phyloP scores from a whole-genome alignment of 306 rosid species.

The Mimosa bimucronata region DNA sequence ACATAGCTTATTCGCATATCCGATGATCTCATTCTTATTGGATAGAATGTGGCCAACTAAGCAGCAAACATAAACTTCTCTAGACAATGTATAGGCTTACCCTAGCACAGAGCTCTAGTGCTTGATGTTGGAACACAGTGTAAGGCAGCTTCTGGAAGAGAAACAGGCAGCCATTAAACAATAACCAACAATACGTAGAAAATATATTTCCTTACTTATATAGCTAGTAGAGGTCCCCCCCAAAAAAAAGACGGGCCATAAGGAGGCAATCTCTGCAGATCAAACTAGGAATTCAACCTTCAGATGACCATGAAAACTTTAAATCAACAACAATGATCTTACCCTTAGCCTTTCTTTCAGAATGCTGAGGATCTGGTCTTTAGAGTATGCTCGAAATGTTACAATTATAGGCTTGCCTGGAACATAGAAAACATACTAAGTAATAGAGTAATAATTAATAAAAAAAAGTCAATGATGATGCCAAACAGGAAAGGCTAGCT shows the following conservation, averaged over 20 bases:
- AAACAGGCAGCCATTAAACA: constrained; percentile 25
- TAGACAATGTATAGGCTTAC: constrained; percentile 52
- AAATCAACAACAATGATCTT: constrained; percentile 41
- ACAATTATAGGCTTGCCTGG: constrained; percentile 82
- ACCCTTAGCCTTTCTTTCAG: constrained; percentile 78
- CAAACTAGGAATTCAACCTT: background rate
- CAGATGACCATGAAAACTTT: background rate
- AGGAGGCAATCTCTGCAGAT: background rate
- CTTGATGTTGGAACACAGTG: constrained; percentile 71
- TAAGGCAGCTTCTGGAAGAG: constrained; percentile 67
- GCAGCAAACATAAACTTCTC: background rate
- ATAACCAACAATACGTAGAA: constrained; percentile 32
- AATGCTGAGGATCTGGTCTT: constrained; percentile 83
- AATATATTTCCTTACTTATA: background rate
- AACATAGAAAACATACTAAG: constrained; percentile 24
- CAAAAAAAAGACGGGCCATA: background rate
- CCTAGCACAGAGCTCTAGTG: constrained; percentile 92
- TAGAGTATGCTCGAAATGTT: constrained; percentile 77
- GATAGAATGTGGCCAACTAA: background rate
- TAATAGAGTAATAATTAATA: background rate
- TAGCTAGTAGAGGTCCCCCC: background rate
- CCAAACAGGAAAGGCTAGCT: constrained; percentile 13
- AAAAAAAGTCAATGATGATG: background rate
- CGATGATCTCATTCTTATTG: background rate
- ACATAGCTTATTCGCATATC: constrained; percentile 4